Conservation (phyloP, 2,329 filamentous ascomycete genomes). For the Shiraia sp. region DNA sequence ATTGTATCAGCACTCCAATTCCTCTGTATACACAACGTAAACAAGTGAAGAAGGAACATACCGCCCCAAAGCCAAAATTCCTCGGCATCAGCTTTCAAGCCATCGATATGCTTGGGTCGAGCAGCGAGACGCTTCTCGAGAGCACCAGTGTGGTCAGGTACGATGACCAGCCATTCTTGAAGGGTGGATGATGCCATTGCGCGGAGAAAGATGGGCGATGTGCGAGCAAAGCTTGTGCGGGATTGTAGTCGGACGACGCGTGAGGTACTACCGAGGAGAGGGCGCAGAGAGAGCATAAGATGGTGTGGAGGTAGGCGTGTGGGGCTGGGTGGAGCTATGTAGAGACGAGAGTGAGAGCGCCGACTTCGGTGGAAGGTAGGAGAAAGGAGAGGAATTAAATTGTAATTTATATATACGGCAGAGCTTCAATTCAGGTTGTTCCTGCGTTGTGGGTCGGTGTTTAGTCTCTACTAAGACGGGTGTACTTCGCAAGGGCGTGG, state of each 20-base stretch:
- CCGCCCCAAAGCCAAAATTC: slow-evolving; percentile 43
- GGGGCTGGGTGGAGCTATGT: no score
- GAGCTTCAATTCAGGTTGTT: background rate
- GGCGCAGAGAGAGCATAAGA: slow-evolving; percentile 11
- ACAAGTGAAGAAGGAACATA: slow-evolving; percentile 16
- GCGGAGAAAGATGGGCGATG: background rate
- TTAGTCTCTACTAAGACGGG: slow-evolving; percentile 3
- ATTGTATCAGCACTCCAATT: no score
- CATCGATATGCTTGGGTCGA: slow-evolving; percentile 41
- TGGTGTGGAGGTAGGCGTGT: background rate
- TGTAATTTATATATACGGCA: background rate
- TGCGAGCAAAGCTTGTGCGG: background rate
- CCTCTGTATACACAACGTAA: no score
- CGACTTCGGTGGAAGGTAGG: no score
- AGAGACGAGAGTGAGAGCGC: no score
- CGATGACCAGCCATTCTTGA: slow-evolving; percentile 56
- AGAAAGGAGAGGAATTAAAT: background rate
- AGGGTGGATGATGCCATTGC: slow-evolving; percentile 34
- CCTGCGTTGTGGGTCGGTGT: no score
- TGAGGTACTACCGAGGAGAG: slow-evolving; percentile 2
- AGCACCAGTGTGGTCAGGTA: slow-evolving; percentile 50
- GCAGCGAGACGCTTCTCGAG: slow-evolving; percentile 50
- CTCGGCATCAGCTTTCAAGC: slow-evolving; percentile 31
- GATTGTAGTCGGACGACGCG: background rate
- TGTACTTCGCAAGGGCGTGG: slow-evolving; percentile 1